A percentile compares a stretch with the other conserved stretches of the same genome.
phyloP scores from a whole-genome alignment of 108 stramenopile genomes.

The Conticribra weissflogii region DNA sequence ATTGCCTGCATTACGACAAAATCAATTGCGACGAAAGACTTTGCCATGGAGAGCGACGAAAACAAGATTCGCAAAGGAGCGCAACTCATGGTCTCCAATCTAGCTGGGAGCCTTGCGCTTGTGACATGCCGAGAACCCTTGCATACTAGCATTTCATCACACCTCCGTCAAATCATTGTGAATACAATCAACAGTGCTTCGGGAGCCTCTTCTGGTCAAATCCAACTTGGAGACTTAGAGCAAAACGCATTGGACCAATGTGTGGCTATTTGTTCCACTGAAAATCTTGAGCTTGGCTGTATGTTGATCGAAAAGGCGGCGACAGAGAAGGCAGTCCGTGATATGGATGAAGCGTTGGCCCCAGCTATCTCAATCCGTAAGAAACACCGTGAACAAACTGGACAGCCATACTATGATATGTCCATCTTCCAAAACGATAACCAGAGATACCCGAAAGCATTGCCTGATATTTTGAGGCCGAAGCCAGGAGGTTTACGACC shows the following conservation, averaged over 20 bases:
- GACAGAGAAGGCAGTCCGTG: constrained; percentile 96
- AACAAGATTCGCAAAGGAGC: constrained; percentile 95
- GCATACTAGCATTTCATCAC: constrained; percentile 93
- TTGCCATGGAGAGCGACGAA: constrained; percentile 98
- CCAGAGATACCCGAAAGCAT: constrained; percentile 88
- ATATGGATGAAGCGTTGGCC: constrained; percentile 92
- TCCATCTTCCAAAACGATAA: constrained; percentile 81
- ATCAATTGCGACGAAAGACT: constrained; percentile 98
- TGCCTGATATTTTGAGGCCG: constrained; percentile 94
- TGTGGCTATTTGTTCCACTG: constrained; percentile 91
- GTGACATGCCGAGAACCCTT: constrained; percentile 97
- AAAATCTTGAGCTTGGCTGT: constrained; percentile 97
- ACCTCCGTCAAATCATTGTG: constrained; percentile 88
- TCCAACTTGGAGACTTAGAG: constrained; percentile 74
- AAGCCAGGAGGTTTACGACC: constrained; percentile 90
- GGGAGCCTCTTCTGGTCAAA: constrained; percentile 25
- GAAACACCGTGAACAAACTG: constrained; percentile 85
- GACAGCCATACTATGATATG: constrained; percentile 95
- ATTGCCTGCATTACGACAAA: constrained; percentile 99
- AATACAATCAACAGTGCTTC: constrained; percentile 34
- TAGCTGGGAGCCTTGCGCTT: constrained; percentile 97
- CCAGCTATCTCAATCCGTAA: constrained; percentile 69
- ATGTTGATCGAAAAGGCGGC: constrained; percentile 99
- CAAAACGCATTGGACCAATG: constrained; percentile 89
- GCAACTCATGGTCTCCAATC: constrained; percentile 97